Evolutionary conservation across 2,329 filamentous ascomycete species (phyloP).

Genomic region (Aspergillus tanneri): DNA sequence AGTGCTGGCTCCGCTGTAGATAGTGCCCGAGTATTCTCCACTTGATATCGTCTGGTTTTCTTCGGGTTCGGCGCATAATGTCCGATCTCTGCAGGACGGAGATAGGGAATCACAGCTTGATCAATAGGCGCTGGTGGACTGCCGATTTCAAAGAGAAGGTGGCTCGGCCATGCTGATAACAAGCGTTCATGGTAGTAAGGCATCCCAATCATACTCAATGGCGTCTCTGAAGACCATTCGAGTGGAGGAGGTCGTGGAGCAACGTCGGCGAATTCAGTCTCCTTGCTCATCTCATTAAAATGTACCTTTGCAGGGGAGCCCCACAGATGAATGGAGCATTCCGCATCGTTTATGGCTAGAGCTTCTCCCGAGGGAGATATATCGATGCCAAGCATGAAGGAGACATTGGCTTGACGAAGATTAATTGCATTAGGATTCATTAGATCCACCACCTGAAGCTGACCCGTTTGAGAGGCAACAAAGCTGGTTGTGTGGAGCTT

Average conservation of each 20-base stretch:
- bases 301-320: conserved; percentile 81
- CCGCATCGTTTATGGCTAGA: conserved; percentile 74
- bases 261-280: conserved; percentile 73
- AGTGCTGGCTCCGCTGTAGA: conserved; percentile 62
- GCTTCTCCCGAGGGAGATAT: conserved; percentile 86
- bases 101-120: conserved; percentile 62
- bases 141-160: conserved; percentile 80
- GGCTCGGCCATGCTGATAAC: conserved; percentile 84
- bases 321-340: conserved; percentile 81
- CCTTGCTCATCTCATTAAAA: conserved; percentile 78
- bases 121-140: conserved; percentile 77
- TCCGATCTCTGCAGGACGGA: conserved; percentile 72
- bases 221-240: conserved; percentile 72
- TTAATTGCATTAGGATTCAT: conserved; percentile 89
- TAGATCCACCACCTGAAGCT: conserved; percentile 93
- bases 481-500: conserved; percentile 93
- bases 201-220: conserved; percentile 82
- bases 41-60: conserved; percentile 74
- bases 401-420: conserved; percentile 76
- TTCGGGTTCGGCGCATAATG: conserved; percentile 75
- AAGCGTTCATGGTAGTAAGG: conserved; percentile 88
- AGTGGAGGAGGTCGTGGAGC: conserved; percentile 61
- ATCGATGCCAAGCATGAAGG: conserved; percentile 76
- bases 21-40: conserved; percentile 69
- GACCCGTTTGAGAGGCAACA: conserved; percentile 84